phyloP scores from a whole-genome alignment of 768 basidiomycete species.

The Rhodotorula graminis region DNA sequence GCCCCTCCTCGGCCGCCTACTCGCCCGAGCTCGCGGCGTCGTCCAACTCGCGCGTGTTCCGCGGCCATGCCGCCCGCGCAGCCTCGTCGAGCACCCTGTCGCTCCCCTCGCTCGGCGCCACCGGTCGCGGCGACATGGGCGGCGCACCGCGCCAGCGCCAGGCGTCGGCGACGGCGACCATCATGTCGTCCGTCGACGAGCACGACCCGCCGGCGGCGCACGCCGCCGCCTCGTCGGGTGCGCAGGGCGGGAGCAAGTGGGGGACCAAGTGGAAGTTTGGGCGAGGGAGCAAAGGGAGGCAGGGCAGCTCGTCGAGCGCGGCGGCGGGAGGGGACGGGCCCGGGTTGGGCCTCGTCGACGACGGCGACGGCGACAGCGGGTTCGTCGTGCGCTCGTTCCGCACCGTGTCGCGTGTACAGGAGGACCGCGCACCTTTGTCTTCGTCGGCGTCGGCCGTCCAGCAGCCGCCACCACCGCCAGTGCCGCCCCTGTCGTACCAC shows the following conservation, averaged over 20 bases:
- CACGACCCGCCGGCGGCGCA: too few species aligned
- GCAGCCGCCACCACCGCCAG: not conserved
- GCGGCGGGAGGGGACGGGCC: not conserved
- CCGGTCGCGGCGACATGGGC: not conserved
- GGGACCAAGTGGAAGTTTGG: slow-evolving; percentile 23
- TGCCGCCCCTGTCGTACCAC: not conserved
- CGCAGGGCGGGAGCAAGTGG: slow-evolving; percentile 9
- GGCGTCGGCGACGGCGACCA: slow-evolving; percentile 3
- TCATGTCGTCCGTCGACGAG: not conserved
- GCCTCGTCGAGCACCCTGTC: slow-evolving; percentile 17
- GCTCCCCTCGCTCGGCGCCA: not conserved
- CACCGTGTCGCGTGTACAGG: slow-evolving; percentile 33
- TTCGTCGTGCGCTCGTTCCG: slow-evolving; percentile 38
- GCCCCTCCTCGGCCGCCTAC: too few species aligned
- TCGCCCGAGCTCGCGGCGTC: not conserved
- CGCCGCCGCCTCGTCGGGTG: too few species aligned
- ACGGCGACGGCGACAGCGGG: slow-evolving; percentile 17
- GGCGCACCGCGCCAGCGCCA: not conserved
- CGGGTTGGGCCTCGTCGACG: not conserved
- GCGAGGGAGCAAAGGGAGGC: slow-evolving; percentile 6
- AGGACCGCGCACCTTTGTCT: slow-evolving; percentile 12
- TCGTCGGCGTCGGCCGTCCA: not conserved
- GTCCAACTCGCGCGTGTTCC: slow-evolving; percentile 13
- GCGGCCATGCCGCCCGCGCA: not conserved
- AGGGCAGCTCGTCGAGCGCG: slow-evolving; percentile 18